phyloP scores from a whole-genome alignment of 805 yeast genomes.

The Torulaspora quercuum region DNA sequence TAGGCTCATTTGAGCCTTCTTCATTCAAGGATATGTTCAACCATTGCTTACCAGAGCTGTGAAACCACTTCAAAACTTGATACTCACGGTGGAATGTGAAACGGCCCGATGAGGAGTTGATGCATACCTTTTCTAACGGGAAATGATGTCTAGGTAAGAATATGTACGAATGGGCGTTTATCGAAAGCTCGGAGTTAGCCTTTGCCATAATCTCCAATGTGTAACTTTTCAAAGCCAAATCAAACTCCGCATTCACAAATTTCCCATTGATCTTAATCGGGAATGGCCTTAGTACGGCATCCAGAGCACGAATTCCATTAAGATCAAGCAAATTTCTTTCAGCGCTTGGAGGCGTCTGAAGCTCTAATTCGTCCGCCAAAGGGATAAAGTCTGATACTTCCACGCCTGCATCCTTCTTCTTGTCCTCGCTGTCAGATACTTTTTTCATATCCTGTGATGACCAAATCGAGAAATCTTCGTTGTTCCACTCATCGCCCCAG shows the following conservation, averaged over 20 bases:
- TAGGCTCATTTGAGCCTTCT: slow-evolving; percentile 7
- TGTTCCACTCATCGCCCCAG: slow-evolving; percentile 92
- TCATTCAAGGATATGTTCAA: slow-evolving; percentile 25
- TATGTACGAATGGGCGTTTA: slow-evolving; percentile 44
- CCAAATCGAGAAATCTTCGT: slow-evolving; percentile 90
- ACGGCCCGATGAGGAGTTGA: slow-evolving; percentile 54
- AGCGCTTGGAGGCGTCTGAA: slow-evolving; percentile 14
- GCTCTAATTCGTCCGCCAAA: slow-evolving; percentile 7
- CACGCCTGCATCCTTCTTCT: neutral
- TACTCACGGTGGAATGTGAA: slow-evolving; percentile 49
- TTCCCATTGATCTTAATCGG: slow-evolving; percentile 62
- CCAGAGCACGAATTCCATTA: slow-evolving; percentile 67
- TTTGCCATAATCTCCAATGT: slow-evolving; percentile 44
- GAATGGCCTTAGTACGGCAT: slow-evolving; percentile 75
- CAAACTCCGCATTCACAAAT: slow-evolving; percentile 55
- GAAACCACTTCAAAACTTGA: slow-evolving; percentile 71
- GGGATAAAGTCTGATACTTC: slow-evolving; percentile 10
- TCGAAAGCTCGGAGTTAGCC: slow-evolving; percentile 15
- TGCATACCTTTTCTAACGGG: slow-evolving; percentile 45
- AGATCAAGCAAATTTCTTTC: slow-evolving; percentile 16
- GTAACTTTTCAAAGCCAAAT: slow-evolving; percentile 48
- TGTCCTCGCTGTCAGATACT: neutral
- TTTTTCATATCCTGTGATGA: slow-evolving; percentile 52
- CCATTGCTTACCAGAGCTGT: slow-evolving; percentile 43
- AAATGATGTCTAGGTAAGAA: slow-evolving; percentile 74